Evolutionary conservation across 1,284 basidiomycete genomes (phyloP).

Genomic region (Sanguinoderma infundibulare): DNA sequence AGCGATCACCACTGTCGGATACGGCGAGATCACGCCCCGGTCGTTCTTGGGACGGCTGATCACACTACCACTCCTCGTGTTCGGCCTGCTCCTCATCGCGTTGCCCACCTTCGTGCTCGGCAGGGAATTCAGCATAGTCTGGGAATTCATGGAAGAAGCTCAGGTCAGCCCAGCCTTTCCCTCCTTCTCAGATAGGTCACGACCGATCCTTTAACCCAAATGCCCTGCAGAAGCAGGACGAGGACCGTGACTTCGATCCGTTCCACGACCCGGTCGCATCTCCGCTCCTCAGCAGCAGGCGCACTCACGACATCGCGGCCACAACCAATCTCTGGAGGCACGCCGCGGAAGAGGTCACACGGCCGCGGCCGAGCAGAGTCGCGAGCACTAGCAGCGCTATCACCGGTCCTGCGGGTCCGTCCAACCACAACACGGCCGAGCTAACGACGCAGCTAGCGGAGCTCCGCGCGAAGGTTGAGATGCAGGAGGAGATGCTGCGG

Average conservation of each 20-base stretch:
- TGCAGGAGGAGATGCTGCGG: conserved; percentile 55
- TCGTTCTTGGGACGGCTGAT: conserved; percentile 83
- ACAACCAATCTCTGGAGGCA: conserved; percentile 27
- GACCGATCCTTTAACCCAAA: conserved; percentile 5
- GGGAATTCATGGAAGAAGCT: conserved; percentile 76
- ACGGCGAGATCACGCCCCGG: conserved; percentile 86
- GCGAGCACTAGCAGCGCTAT: conserved; percentile 7
- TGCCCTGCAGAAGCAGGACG: conserved; percentile 15
- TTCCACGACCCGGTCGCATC: conserved; percentile 26
- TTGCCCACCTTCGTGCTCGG: conserved; percentile 89
- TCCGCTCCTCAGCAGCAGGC: conserved; percentile 24
- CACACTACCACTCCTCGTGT: conserved; percentile 83
- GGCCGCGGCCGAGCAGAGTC: conserved; percentile 24
- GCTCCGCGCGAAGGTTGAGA: conserved; percentile 54
- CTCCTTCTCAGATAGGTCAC: background rate
- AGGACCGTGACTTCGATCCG: conserved; percentile 21
- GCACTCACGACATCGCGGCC: conserved; percentile 15
- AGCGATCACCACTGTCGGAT: conserved; percentile 87
- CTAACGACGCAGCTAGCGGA: conserved; percentile 64
- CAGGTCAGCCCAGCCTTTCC: conserved; percentile 37
- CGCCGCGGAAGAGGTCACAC: conserved; percentile 26
- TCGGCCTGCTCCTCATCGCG: conserved; percentile 85
- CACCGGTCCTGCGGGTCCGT: background rate
- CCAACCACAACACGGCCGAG: conserved; percentile 39
- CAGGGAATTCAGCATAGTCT: conserved; percentile 85